Base-by-base conservation (phyloP, 75 land plant species). In the Gnetum montanum region DNA sequence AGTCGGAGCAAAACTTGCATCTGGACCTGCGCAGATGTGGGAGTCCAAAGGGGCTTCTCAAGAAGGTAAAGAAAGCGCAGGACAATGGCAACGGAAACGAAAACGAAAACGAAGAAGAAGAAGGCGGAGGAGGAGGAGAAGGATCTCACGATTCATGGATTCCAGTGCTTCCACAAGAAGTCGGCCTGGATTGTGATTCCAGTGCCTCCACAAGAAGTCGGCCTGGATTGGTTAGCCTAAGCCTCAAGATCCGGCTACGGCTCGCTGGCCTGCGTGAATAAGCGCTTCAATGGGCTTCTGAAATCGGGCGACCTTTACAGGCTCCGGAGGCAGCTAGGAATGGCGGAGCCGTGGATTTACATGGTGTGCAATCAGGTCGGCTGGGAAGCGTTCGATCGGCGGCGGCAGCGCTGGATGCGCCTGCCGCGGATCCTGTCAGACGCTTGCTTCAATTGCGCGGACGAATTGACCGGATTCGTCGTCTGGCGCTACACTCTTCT, bases 381-480 rank as follows among this genome's bases (percentile, higher is more conserved):
- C 4, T 81, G 84, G 84, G 70, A 63, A 46, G 77, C 77, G 1
- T 81, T 69, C 60, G 79, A 81, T 73, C 73, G 82, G n/a, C 26
- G 35, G 4, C 60, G 61, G 23, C 27, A 44, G 50, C 59, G 56
- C 16, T 80, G 83, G 83, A 76, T 67, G 80, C 59, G 59, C 45
- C 41, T 80, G 16, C 81, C 67, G 15, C 35, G 61, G 52, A 74
- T 78, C 29, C 81, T 73, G 6, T 74, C 78, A 41, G 79, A 76
- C 35, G 75, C 66, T 6, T 76, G 79, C 40, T 81, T 77, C 31
- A 60, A 35, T 30, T 44, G 11, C 47, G 70, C 74, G 26, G 84
- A 81, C 46, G 73, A 72, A 53, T 1, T 70, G 18, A 19, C 37
- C 15, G 80, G 60, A 41, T 67, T 67, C 60, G 82, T 59, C 24